Evolutionary conservation across 2,329 filamentous ascomycete genomes (phyloP), one percentile per base, ranked within the genome.

Genomic region (Onygena corvina): DNA sequence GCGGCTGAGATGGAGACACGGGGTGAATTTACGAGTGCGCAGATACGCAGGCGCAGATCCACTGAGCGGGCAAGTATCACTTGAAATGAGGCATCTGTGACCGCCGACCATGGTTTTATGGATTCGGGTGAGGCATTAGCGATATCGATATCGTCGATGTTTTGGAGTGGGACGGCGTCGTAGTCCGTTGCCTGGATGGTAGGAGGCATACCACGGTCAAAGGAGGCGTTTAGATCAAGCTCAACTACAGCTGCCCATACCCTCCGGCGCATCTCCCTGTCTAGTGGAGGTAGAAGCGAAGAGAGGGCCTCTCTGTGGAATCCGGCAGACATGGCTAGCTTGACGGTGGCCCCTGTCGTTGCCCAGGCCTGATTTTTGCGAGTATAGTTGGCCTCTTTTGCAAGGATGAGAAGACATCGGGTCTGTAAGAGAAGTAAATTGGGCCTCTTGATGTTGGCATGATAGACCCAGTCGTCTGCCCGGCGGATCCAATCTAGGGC

Each of bases 401-500:
- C 72, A 4, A 76, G 63, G 4, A 75, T 59, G 8, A 74, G 59
- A 18, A 79, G 60, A 47, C 75, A 73, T 11, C 72, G 68, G 2
- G 76, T 61, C 29, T 77, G 75, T 34, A 77, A 70, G 50, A 71
- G 67, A 2, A 59, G 61, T 1, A 76, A 63, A 2, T 71, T 72
- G 2, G 74, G 67, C 12, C 75, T 71, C 57, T 78, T 79, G 36
- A 73, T 69, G 40, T 70, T 79, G 0, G 88, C 85, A 60, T 90
- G 84, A 59, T 93, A 86, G 34, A 96, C 73, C 52, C 95, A 83
- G 2, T 81, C 80, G 63, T 95, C 90, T 2, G 88, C 86, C 81
- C 96, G 93, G 45, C 83, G 78, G 51, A 96, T 86, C 63, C 89
- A 95, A 58, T 86, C 83, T 20, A 65, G 48, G 1, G 63, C 64